phyloP scores from a whole-genome alignment of 768 basidiomycete genomes.

The Leucogyrophana mollusca region DNA sequence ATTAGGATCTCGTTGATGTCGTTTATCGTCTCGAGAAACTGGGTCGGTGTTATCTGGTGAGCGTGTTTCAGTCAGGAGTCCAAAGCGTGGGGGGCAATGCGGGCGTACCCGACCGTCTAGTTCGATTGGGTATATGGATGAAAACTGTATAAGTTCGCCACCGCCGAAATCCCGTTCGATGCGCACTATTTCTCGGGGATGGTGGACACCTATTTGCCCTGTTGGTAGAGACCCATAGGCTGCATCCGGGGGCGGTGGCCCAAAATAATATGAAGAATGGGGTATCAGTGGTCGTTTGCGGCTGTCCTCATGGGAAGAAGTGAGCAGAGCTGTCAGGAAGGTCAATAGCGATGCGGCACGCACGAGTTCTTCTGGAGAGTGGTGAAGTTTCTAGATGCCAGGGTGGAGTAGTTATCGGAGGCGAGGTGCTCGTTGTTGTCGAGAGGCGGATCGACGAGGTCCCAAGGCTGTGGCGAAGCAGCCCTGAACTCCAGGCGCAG shows the following conservation, averaged over 20 bases:
- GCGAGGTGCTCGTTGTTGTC: slow-evolving; percentile 31
- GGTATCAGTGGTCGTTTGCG: slow-evolving; percentile 55
- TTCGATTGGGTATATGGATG: slow-evolving; percentile 86
- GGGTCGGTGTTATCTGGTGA: slow-evolving; percentile 80
- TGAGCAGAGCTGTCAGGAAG: slow-evolving; percentile 5
- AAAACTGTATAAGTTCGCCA: slow-evolving; percentile 90
- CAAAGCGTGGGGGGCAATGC: neutral
- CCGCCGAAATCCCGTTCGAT: slow-evolving; percentile 90
- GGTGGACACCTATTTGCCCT: slow-evolving; percentile 85
- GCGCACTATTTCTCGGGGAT: slow-evolving; percentile 89
- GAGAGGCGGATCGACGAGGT: slow-evolving; percentile 49
- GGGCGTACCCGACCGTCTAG: slow-evolving; percentile 84
- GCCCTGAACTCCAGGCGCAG: slow-evolving; percentile 49
- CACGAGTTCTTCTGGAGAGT: slow-evolving; percentile 44
- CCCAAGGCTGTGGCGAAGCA: slow-evolving; percentile 68
- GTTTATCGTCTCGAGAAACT: slow-evolving; percentile 89
- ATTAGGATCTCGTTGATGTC: slow-evolving; percentile 87
- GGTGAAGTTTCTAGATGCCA: slow-evolving; percentile 41
- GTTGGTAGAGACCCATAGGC: slow-evolving; percentile 80
- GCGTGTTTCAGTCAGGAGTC: neutral
- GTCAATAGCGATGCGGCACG: slow-evolving; percentile 21
- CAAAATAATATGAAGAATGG: slow-evolving; percentile 82
- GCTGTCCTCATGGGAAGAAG: slow-evolving; percentile 13
- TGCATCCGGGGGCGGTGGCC: slow-evolving; percentile 71
- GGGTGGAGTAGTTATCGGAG: slow-evolving; percentile 42